Evolutionary conservation across 225 moss, liverwort and hornwort genomes (phyloP).

Genomic region (Takakia lepidozioides): DNA sequence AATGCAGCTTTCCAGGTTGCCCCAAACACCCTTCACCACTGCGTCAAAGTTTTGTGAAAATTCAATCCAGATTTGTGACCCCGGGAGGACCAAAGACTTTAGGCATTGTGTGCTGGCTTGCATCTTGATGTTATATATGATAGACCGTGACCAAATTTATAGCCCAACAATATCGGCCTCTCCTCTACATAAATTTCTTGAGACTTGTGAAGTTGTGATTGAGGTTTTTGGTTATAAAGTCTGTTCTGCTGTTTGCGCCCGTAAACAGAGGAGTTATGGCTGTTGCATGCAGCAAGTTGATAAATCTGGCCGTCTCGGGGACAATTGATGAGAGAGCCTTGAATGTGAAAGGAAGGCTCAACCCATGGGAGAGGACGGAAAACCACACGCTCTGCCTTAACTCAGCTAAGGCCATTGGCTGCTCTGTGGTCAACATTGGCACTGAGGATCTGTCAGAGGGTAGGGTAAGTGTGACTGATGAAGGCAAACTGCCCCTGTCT

Average conservation of each 20-base stretch:
- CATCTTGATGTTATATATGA: no score
- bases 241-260: neutral
- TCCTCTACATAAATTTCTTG: no score
- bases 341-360: conserved; percentile 81
- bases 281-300: conserved; percentile 65
- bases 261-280: neutral
- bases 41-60: neutral
- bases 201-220: no score
- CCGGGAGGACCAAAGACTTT: no score
- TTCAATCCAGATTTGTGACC: neutral
- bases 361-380: conserved; percentile 97
- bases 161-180: no score
- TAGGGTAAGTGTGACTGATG: conserved; percentile 52
- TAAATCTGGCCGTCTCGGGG: conserved; percentile 91
- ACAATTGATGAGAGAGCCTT: conserved; percentile 97
- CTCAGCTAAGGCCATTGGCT: conserved; percentile 96
- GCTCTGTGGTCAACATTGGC: conserved; percentile 98
- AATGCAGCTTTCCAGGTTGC: no score
- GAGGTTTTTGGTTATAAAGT: neutral
- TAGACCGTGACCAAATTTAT: no score
- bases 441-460: conserved; percentile 90
- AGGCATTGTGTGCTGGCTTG: no score
- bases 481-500: no score
- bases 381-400: conserved; percentile 90
- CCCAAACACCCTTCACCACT: no score